Base-by-base conservation (phyloP, 345 rosid genomes). In the Rhodamnia argentea region DNA sequence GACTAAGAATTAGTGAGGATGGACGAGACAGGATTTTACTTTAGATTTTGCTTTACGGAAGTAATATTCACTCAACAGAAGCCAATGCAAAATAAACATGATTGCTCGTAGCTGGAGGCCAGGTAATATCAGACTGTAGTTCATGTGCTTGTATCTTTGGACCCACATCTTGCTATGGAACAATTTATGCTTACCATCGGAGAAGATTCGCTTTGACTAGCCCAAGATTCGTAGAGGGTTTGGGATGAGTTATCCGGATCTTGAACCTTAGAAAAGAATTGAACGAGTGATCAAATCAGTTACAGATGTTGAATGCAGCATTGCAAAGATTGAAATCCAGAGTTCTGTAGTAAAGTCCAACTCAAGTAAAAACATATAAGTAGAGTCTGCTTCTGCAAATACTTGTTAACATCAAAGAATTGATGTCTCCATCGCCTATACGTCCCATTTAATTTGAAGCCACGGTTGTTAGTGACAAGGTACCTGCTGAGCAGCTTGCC, bases 161-260 rank as follows among this genome's bases (percentile, higher is more conserved):
- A 20, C 15, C 75, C 24, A 9, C 23, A 12, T 23, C 47, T 70
- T 70, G 24, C 78, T 18, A 32, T 83, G 62, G n/a, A 42, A 59
- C 44, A 23, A 14, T 23, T 37, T 84, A 23, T 59, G 53, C 94
- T 91, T 92, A 93, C 97, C 92, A 2, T 82, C 3, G 92, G 90
- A 4, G 93, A 89, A 87, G 92, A 90, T 86, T 83, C 86, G 53
- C 40, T 87, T 83, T 93, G 90, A 82, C 90, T 91, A 70, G 87
- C 54, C 99, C 97, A 94, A 4, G 93, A 91, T 42, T 95, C 93
- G 22, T 94, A 95, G 84, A 96, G 83, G 84, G 94, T 93, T 87
- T 87, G 95, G 76, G 94, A 92, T 84, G 94, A 87, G 88, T 95
- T 94, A 70, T 95, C 95, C 82, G 97, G 98, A 89, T 96, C 96